Evolutionary conservation across 192 early-diverging fungal genomes (phyloP).

Genomic region (Podila epicladia): DNA sequence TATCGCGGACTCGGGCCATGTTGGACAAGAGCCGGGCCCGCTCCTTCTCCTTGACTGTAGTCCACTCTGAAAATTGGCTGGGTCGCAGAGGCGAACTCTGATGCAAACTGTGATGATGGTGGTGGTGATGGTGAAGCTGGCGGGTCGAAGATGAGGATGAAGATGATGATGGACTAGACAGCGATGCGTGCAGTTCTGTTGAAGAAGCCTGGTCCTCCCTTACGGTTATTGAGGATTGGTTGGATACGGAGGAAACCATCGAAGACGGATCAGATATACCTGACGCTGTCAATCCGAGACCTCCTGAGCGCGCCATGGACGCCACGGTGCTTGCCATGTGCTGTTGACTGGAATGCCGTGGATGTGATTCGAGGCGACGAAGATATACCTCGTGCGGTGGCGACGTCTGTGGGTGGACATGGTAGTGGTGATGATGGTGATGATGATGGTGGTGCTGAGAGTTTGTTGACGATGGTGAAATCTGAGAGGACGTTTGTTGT

Average conservation of each 20-base stretch:
- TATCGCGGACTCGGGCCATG: conserved; percentile 20
- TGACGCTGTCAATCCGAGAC: not conserved
- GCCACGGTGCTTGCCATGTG: not conserved
- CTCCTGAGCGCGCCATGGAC: not conserved
- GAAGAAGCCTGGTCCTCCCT: too few relatives aligned
- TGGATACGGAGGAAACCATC: not conserved
- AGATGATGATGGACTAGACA: not conserved
- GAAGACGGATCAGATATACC: not conserved
- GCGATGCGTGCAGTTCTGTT: too few relatives aligned
- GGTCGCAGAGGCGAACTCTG: conserved; percentile 25
- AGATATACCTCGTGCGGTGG: not conserved
- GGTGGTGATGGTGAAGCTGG: conserved; percentile 4
- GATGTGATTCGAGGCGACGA: not conserved
- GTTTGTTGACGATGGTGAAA: not conserved
- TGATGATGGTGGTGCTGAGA: not conserved
- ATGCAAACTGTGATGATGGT: conserved; percentile 5
- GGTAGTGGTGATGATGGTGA: not conserved
- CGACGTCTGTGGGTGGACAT: not conserved
- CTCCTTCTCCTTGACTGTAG: conserved; percentile 33
- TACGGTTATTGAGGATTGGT: too few relatives aligned
- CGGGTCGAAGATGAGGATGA: not conserved
- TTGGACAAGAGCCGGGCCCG: conserved; percentile 34
- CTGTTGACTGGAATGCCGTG: not conserved
- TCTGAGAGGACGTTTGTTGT: not conserved
- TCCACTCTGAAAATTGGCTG: conserved; percentile 39